Conservation (phyloP, 2,329 filamentous ascomycete genomes). For the Ambrosiella beaveri region DNA sequence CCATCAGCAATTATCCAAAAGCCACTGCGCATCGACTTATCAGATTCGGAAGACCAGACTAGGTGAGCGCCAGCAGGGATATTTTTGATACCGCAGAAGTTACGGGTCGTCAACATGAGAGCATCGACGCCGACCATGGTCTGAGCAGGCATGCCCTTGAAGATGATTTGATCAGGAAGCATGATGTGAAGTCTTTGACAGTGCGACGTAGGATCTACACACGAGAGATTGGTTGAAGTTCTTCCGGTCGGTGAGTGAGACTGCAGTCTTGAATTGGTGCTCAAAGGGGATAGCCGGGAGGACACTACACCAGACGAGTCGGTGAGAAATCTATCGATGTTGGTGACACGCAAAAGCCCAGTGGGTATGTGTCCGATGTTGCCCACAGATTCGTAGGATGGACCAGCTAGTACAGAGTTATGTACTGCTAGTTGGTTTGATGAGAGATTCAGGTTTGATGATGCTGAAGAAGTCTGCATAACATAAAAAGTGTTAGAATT, state of each 20-base stretch:
- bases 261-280: not conserved
- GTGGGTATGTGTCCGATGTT: conserved; percentile 23
- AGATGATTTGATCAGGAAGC: not conserved
- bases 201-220: not conserved
- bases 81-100: conserved; percentile 36
- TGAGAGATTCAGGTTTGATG: not conserved
- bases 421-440: not conserved
- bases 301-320: too few relatives aligned
- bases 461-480: too few relatives aligned
- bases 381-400: conserved; percentile 15
- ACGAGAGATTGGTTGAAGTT: not conserved
- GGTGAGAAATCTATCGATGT: not conserved
- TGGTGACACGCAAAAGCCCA: conserved; percentile 24
- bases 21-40: conserved; percentile 33
- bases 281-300: too few relatives aligned
- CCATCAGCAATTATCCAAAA: conserved; percentile 35
- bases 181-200: not conserved
- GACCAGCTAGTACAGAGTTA: conserved; percentile 23
- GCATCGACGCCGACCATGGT: conserved; percentile 38
- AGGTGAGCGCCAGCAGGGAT: conserved; percentile 41
- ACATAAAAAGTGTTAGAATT: not conserved
- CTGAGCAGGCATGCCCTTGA: conserved; percentile 28
- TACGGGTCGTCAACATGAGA: conserved; percentile 28
- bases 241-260: conserved; percentile 14
- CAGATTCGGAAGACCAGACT: conserved; percentile 37